Evolutionary conservation across 2,329 filamentous ascomycete species (phyloP).

Genomic region (Esteya vermicola): DNA sequence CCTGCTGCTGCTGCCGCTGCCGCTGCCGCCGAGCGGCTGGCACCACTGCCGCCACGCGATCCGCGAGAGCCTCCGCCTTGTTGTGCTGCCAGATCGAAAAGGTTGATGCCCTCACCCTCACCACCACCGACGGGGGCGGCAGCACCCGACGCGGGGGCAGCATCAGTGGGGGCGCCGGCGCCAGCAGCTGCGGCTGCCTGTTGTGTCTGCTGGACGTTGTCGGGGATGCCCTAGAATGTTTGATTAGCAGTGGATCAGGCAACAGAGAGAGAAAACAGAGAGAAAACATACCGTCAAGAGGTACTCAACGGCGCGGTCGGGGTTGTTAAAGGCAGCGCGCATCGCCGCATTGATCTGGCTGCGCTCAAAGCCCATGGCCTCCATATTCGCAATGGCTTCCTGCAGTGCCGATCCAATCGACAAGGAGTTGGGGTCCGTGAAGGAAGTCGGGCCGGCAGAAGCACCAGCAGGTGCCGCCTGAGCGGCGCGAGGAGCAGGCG

Average conservation of each 20-base stretch:
- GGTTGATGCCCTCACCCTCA: slow-evolving; percentile 61
- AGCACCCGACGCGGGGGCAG: slow-evolving; percentile 24
- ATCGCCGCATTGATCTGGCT: slow-evolving; percentile 84
- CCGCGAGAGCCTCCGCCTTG: slow-evolving; percentile 34
- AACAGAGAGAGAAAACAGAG: neutral
- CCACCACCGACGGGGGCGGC: slow-evolving; percentile 32
- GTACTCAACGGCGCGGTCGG: slow-evolving; percentile 94
- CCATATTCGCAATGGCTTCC: slow-evolving; percentile 80
- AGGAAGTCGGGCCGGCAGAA: slow-evolving; percentile 25
- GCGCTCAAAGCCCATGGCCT: slow-evolving; percentile 90
- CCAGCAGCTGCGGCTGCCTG: slow-evolving; percentile 18
- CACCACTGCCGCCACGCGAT: slow-evolving; percentile 24
- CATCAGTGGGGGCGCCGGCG: slow-evolving; percentile 24
- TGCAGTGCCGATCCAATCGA: slow-evolving; percentile 73
- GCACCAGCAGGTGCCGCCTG: slow-evolving; percentile 1
- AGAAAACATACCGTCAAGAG: slow-evolving; percentile 52
- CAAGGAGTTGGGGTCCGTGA: slow-evolving; percentile 67
- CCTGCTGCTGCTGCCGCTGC: slow-evolving; percentile 29
- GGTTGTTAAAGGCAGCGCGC: slow-evolving; percentile 93
- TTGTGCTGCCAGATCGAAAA: slow-evolving; percentile 86
- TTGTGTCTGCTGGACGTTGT: slow-evolving; percentile 48
- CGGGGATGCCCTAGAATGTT: slow-evolving; percentile 65
- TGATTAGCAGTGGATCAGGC: neutral
- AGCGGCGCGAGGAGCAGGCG: slow-evolving; percentile 19
- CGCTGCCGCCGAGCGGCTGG: slow-evolving; percentile 18